These are phyloP conservation scores for Trichoderma sp. DNA, from an alignment of 2,329 filamentous ascomycete species.

Conservation along the genomic window DNA sequence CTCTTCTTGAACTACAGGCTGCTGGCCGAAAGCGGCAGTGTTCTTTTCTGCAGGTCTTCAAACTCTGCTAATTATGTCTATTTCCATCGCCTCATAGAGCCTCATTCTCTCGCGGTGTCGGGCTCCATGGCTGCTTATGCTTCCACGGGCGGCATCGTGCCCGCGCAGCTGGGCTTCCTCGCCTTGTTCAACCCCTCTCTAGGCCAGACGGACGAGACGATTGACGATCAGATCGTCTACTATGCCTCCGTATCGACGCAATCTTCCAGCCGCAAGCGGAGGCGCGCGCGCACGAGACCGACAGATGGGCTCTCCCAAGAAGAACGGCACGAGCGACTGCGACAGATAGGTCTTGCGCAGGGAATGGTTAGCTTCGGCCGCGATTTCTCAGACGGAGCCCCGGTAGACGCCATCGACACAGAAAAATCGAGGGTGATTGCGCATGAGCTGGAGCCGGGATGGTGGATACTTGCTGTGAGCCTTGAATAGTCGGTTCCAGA, in stretches of 20 bases:
- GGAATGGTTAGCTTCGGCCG: constrained; percentile 93
- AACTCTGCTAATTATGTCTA: neutral
- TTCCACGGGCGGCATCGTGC: constrained; percentile 39
- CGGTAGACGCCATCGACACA: constrained; percentile 85
- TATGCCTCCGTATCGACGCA: constrained; percentile 66
- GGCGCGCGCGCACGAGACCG: constrained; percentile 43
- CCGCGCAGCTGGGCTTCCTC: constrained; percentile 85
- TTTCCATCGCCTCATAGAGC: neutral
- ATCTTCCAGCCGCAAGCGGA: constrained; percentile 37
- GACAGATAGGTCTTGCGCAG: constrained; percentile 93
- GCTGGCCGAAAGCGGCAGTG: too few relatives aligned
- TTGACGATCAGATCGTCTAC: constrained; percentile 86
- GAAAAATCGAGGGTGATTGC: constrained; percentile 82
- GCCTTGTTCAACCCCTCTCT: constrained; percentile 93
- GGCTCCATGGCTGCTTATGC: constrained; percentile 25
- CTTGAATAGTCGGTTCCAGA: neutral
- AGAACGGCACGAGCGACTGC: constrained; percentile 79
- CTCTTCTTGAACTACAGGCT: neutral
- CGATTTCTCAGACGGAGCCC: constrained; percentile 74
- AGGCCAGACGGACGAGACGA: constrained; percentile 55
- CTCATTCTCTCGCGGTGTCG: neutral
- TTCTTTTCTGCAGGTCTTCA: neutral
- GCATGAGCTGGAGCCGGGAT: constrained; percentile 82
- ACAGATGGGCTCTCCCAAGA: constrained; percentile 52
- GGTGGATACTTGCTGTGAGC: constrained; percentile 92